Evolutionary conservation across 2,329 filamentous ascomycete species (phyloP).

Genomic region (Cladophialophora carrionii): DNA sequence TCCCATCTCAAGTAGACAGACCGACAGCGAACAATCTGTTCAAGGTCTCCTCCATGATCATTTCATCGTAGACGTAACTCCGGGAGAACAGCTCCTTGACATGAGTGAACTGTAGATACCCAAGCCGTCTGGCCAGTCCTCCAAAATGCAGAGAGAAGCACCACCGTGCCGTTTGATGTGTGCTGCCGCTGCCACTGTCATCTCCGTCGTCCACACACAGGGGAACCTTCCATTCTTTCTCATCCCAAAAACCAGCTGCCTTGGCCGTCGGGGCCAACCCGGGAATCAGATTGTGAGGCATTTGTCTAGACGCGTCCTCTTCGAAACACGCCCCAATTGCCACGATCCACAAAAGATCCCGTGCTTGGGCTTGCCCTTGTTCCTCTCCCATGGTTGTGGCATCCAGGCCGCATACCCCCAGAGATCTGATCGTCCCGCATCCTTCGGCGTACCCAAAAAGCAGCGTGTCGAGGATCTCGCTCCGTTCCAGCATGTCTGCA

Average conservation of each 20-base stretch:
- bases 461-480: neutral
- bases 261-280: neutral
- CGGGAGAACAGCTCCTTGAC: neutral
- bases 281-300: neutral
- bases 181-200: neutral
- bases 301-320: conserved; percentile 4
- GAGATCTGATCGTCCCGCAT: neutral
- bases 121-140: conserved; percentile 3
- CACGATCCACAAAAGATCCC: conserved; percentile 16
- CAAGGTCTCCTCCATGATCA: conserved; percentile 14
- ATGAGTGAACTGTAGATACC: neutral
- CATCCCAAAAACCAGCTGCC: conserved; percentile 5
- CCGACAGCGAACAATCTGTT: neutral
- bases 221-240: neutral
- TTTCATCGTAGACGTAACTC: conserved; percentile 7
- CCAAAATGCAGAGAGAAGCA: conserved; percentile 12
- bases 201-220: neutral
- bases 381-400: neutral
- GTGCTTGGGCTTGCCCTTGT: neutral
- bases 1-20: neutral
- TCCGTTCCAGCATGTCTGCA: conserved; percentile 10
- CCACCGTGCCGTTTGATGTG: no score
- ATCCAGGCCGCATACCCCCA: neutral
- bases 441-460: neutral
- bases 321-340: conserved; percentile 16